Percentiles rank a stretch among this genome's conserved stretches.
Conservation (phyloP, 78 protist genomes). For the Dictyostelium brefeldianum region DNA sequence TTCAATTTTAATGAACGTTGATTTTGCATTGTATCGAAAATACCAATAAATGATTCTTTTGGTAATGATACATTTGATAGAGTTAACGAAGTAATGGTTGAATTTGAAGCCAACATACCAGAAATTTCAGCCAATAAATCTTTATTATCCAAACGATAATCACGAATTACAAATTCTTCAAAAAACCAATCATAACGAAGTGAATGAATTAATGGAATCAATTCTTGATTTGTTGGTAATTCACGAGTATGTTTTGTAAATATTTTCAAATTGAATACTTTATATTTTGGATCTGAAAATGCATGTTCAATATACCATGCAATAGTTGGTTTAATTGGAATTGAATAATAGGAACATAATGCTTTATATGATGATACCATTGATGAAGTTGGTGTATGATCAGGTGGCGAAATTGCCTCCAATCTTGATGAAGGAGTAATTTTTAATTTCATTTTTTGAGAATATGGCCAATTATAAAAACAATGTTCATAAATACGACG, state of each 20-base stretch:
- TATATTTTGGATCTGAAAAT: conserved; percentile 33
- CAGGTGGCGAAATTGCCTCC: conserved; percentile 74
- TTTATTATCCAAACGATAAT: conserved; percentile 1
- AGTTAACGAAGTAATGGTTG: neutral
- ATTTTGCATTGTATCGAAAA: conserved; percentile 60
- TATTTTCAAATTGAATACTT: conserved; percentile 43
- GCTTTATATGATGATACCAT: conserved; percentile 56
- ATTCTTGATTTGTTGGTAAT: conserved; percentile 64
- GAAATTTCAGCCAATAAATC: conserved; percentile 5
- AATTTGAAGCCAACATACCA: conserved; percentile 16
- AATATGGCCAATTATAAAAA: conserved; percentile 66
- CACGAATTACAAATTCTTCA: conserved; percentile 40
- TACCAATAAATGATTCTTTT: conserved; percentile 18
- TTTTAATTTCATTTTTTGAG: conserved; percentile 55
- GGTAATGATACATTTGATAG: conserved; percentile 40
- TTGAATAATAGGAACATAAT: conserved; percentile 25
- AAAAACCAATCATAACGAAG: conserved; percentile 77
- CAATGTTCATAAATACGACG: conserved; percentile 62
- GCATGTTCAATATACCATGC: conserved; percentile 71
- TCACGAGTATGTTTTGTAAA: conserved; percentile 72
- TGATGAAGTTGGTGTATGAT: conserved; percentile 47
- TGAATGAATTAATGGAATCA: conserved; percentile 55
- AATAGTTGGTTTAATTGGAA: conserved; percentile 41
- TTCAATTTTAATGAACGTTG: conserved; percentile 42
- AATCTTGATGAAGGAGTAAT: conserved; percentile 35